Conservation (phyloP, 345 rosid species). For the Linum usitatissimum region DNA sequence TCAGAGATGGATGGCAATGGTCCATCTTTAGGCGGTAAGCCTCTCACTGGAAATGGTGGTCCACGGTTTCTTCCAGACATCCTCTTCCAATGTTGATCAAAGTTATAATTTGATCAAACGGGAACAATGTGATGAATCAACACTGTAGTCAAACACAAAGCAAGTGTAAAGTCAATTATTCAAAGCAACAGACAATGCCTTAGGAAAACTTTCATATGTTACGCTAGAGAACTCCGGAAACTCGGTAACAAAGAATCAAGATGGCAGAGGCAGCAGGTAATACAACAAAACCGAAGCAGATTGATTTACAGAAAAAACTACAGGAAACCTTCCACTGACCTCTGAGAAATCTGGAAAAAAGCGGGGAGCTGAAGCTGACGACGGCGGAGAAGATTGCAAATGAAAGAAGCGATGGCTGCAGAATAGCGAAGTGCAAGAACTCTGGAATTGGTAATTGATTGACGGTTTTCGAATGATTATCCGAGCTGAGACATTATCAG, state of each 20-base stretch:
- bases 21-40: slow-evolving; percentile 2
- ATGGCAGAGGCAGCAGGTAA: too few relatives aligned
- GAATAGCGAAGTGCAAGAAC: background rate
- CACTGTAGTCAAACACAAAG: background rate
- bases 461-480: background rate
- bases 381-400: background rate
- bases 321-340: background rate
- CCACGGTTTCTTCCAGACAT: slow-evolving; percentile 39
- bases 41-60: slow-evolving; percentile 24
- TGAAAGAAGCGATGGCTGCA: background rate
- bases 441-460: background rate
- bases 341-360: background rate
- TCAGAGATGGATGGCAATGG: slow-evolving; percentile 27
- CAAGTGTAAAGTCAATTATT: too few relatives aligned
- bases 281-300: too few relatives aligned
- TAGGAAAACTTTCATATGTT: too few relatives aligned
- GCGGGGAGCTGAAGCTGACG: background rate
- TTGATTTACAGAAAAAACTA: too few relatives aligned
- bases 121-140: background rate
- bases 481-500: background rate
- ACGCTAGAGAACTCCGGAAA: too few relatives aligned
- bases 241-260: too few relatives aligned
- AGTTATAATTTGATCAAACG: too few relatives aligned
- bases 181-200: too few relatives aligned
- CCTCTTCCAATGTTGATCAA: background rate